These are phyloP conservation scores for Dendryphion nanum DNA, from an alignment of 2,329 filamentous ascomycete genomes.

Conservation along the genomic window DNA sequence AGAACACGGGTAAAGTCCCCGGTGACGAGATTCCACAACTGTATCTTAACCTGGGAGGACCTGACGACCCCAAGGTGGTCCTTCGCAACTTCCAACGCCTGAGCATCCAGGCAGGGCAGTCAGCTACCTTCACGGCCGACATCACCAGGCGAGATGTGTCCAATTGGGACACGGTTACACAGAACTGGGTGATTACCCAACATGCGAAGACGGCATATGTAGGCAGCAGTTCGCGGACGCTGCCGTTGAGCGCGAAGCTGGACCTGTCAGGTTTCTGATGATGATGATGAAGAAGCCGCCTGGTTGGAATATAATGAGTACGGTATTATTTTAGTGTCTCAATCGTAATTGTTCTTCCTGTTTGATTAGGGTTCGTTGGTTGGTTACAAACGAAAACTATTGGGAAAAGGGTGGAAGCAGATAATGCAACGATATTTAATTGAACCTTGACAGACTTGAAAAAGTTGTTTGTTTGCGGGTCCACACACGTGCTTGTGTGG, in stretches of 20 bases:
- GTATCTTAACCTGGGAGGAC: constrained; percentile 76
- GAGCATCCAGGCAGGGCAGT: constrained; percentile 67
- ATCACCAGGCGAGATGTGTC: constrained; percentile 79
- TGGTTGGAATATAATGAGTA: too few relatives aligned
- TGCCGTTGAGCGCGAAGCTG: constrained; percentile 46
- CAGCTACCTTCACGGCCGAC: constrained; percentile 63
- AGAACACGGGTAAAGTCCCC: constrained; percentile 64
- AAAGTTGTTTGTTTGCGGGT: too few relatives aligned
- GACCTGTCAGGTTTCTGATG: constrained; percentile 24
- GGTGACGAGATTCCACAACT: constrained; percentile 75
- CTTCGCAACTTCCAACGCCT: constrained; percentile 83
- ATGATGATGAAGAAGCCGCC: too few relatives aligned
- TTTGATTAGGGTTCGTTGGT: too few relatives aligned
- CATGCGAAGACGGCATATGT: constrained; percentile 61
- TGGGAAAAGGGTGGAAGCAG: too few relatives aligned
- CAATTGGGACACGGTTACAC: constrained; percentile 77
- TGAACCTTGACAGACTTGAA: too few relatives aligned
- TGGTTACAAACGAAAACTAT: too few relatives aligned
- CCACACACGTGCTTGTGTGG: too few relatives aligned
- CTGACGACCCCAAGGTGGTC: constrained; percentile 63
- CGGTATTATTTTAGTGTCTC: too few relatives aligned
- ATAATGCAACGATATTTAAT: too few relatives aligned
- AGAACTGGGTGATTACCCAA: constrained; percentile 74
- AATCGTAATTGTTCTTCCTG: too few relatives aligned
- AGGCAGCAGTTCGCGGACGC: constrained; percentile 57